These are phyloP conservation scores for Lactifluus pinguis DNA, from an alignment of 768 basidiomycete species.

Conservation along the genomic window DNA sequence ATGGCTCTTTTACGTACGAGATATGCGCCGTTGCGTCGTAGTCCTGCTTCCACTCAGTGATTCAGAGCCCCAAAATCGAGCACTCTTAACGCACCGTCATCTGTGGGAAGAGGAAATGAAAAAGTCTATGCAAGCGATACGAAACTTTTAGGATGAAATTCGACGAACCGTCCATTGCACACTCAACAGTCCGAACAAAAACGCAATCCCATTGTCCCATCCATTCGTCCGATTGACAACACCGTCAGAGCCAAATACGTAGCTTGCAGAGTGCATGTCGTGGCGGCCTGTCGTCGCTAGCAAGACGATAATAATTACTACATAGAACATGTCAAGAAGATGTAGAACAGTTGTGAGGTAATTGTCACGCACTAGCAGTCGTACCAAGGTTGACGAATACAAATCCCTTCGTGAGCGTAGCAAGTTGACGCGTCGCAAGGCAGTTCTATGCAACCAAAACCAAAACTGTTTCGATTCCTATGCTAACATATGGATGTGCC, in stretches of 20 bases:
- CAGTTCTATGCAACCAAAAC: constrained; percentile 39
- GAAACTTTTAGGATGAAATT: not conserved
- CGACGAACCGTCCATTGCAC: constrained; percentile 80
- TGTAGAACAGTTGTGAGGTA: not conserved
- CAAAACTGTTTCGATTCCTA: not conserved
- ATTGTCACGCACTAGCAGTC: constrained; percentile 43
- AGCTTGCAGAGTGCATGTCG: constrained; percentile 73
- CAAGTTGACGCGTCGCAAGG: constrained; percentile 65
- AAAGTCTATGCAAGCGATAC: not conserved
- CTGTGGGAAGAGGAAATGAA: constrained; percentile 23
- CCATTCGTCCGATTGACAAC: constrained; percentile 74
- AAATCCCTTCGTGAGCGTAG: constrained; percentile 62
- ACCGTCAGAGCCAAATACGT: constrained; percentile 73
- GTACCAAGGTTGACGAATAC: constrained; percentile 85
- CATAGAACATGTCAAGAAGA: not conserved
- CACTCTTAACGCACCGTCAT: constrained; percentile 41
- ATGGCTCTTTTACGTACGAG: constrained; percentile 39
- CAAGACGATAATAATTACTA: constrained; percentile 79
- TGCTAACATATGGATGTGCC: not conserved
- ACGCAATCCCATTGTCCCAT: constrained; percentile 70
- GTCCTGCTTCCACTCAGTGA: constrained; percentile 35
- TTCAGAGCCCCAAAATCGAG: not conserved
- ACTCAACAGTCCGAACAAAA: constrained; percentile 75
- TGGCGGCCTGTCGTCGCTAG: constrained; percentile 61
- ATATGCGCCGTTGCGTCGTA: constrained; percentile 80